Evolutionary conservation across 164 flowering plant species (phyloP).

Genomic region (Protea cynaroides): DNA sequence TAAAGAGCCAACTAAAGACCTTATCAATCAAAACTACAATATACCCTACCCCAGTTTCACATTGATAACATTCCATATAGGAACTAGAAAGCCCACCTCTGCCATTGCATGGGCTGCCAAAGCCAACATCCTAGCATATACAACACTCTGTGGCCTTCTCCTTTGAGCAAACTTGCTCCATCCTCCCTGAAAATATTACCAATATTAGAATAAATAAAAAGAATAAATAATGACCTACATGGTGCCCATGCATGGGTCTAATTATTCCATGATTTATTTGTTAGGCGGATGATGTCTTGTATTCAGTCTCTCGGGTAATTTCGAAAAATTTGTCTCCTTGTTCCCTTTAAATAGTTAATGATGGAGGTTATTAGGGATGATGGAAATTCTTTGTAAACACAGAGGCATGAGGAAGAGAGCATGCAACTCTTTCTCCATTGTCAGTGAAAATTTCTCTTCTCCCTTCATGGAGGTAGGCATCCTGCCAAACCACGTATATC

Average conservation of each 20-base stretch:
- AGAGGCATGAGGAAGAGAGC: too few species aligned
- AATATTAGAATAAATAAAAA: neutral
- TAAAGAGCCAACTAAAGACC: neutral
- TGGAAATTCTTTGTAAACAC: too few species aligned
- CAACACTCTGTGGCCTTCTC: constrained; percentile 43
- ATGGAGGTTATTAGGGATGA: too few species aligned
- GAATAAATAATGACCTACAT: neutral
- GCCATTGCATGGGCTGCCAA: constrained; percentile 96
- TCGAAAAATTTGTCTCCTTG: too few species aligned
- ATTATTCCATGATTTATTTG: neutral
- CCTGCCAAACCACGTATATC: too few species aligned
- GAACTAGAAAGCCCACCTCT: constrained; percentile 45
- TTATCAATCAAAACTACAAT: neutral
- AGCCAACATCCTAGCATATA: constrained; percentile 65
- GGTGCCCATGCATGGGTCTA: neutral
- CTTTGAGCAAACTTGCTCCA: constrained; percentile 44
- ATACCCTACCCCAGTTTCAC: neutral
- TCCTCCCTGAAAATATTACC: constrained; percentile 42
- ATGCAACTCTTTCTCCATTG: too few species aligned
- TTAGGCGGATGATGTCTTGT: too few species aligned
- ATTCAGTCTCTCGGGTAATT: too few species aligned
- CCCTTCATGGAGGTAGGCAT: too few species aligned
- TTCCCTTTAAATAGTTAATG: too few species aligned
- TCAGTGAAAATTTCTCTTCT: too few species aligned
- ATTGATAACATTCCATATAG: neutral